phyloP scores from a whole-genome alignment of 2,329 filamentous ascomycete species.

The Trichoderma atrobrunneum region DNA sequence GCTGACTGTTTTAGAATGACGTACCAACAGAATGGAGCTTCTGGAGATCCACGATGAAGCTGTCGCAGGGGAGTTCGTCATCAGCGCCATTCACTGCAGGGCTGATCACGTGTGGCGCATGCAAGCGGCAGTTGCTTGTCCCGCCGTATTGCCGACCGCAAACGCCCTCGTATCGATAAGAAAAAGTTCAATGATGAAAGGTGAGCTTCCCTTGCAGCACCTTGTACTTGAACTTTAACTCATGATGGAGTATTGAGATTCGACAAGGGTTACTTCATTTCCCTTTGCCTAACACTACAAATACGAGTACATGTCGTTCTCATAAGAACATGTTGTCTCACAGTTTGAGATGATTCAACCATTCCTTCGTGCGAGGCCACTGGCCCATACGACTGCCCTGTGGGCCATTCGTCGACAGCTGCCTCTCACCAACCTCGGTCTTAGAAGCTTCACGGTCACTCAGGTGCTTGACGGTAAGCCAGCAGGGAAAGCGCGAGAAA shows the following conservation, averaged over 20 bases:
- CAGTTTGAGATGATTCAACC: conserved; percentile 31
- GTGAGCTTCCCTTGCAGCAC: neutral
- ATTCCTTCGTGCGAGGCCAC: conserved; percentile 9
- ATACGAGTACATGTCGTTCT: neutral
- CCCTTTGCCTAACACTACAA: neutral
- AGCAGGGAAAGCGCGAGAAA: neutral
- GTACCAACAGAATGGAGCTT: conserved; percentile 14
- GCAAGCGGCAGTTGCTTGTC: neutral
- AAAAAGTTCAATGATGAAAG: conserved; percentile 12
- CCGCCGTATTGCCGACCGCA: conserved; percentile 6
- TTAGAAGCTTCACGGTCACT: neutral
- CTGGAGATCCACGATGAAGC: conserved; percentile 17
- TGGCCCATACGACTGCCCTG: neutral
- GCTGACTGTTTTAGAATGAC: conserved; percentile 15
- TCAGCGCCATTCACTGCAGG: conserved; percentile 2
- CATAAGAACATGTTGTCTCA: neutral
- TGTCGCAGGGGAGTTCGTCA: conserved; percentile 17
- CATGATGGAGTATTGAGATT: neutral
- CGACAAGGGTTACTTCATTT: neutral
- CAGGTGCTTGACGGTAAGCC: neutral
- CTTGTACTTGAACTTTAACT: neutral
- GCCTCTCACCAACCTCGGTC: neutral
- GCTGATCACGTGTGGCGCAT: conserved; percentile 15
- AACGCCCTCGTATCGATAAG: conserved; percentile 13
- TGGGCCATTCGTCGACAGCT: neutral